Evolutionary conservation across 2,329 filamentous ascomycete species (phyloP).

Genomic region (Ceratocystis harringtonii): DNA sequence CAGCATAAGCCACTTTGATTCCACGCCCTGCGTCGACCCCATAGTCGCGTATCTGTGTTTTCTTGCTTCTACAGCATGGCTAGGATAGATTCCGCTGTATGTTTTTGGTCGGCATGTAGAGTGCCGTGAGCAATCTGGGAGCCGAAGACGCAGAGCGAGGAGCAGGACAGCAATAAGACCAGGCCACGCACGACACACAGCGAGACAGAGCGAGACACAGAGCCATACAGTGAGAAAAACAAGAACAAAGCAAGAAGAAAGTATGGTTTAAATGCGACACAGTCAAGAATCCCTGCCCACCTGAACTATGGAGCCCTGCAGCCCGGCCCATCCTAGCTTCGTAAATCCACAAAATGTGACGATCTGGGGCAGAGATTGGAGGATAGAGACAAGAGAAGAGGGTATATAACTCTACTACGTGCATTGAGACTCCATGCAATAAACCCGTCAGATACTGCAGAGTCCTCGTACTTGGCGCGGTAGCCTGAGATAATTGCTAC

Average conservation of each 20-base stretch:
- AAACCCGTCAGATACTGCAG: neutral
- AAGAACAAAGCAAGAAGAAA: neutral
- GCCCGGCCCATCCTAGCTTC: neutral
- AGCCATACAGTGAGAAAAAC: neutral
- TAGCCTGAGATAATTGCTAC: neutral
- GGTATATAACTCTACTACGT: neutral
- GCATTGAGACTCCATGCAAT: neutral
- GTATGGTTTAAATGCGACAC: neutral
- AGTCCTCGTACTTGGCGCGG: neutral
- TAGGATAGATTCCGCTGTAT: neutral
- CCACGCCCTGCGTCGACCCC: neutral
- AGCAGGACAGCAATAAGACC: neutral
- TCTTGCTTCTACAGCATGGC: neutral
- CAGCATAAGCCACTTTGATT: neutral
- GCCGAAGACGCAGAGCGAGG: neutral
- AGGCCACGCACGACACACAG: neutral
- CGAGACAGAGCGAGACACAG: neutral
- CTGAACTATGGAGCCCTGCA: constrained; percentile 9
- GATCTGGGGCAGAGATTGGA: neutral
- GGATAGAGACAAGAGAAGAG: neutral
- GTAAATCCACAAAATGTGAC: neutral
- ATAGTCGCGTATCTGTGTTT: neutral
- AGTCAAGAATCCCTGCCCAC: neutral
- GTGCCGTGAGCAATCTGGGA: neutral
- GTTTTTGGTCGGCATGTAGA: too few relatives aligned